Evolutionary conservation across 441 rosid genomes (phyloP).

Genomic region (Pelargonium citronellum): DNA sequence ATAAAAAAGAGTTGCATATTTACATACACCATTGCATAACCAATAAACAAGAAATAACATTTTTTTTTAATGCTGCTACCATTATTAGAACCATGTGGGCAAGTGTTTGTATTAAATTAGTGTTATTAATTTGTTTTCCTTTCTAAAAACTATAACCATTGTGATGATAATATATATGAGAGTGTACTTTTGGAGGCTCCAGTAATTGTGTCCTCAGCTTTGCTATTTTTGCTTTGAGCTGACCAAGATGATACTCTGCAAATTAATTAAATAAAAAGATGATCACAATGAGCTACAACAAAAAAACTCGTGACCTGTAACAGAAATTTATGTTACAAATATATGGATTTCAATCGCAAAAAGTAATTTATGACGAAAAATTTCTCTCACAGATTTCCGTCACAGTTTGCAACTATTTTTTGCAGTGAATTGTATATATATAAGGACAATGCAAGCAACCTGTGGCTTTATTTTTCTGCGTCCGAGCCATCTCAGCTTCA

Average conservation of each 20-base stretch:
- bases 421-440: background rate
- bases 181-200: slow-evolving; percentile 91
- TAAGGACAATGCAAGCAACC: slow-evolving; percentile 30
- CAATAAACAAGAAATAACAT: background rate
- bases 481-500: slow-evolving; percentile 99
- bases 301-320: no score
- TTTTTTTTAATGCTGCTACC: background rate
- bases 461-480: slow-evolving; percentile 98
- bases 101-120: background rate
- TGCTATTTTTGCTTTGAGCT: slow-evolving; percentile 98
- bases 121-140: background rate
- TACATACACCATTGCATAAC: background rate
- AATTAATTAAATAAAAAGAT: background rate
- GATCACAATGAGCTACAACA: background rate
- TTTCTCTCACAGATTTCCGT: no score
- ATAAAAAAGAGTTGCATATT: background rate
- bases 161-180: background rate
- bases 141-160: no score
- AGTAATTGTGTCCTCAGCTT: slow-evolving; percentile 87
- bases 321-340: no score
- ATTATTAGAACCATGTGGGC: background rate
- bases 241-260: slow-evolving; percentile 96
- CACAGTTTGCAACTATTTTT: no score
- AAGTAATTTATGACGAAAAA: no score
- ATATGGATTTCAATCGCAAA: no score